These are phyloP conservation scores for Alternaria novae-zelandiae DNA, from an alignment of 2,329 filamentous ascomycete species.

Conservation along the genomic window DNA sequence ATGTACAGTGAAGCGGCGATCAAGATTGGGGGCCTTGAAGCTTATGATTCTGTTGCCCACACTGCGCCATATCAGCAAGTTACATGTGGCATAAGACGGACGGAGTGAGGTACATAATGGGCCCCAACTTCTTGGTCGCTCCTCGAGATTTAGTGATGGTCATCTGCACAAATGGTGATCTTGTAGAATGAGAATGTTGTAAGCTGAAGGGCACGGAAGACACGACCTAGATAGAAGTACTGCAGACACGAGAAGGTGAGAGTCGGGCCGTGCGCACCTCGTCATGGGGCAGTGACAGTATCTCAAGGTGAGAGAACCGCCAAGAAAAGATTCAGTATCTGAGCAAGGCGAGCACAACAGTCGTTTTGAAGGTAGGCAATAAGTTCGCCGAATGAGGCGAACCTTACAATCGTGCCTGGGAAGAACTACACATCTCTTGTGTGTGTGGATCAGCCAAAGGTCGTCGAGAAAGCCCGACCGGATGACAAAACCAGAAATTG, in stretches of 20 bases:
- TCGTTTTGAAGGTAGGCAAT: background rate
- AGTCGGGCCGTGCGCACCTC: background rate
- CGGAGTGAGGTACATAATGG: background rate
- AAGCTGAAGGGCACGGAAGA: background rate
- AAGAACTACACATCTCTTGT: background rate
- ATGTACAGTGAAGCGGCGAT: constrained; percentile 24
- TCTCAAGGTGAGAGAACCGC: background rate
- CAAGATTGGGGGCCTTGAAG: constrained; percentile 11
- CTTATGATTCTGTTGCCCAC: constrained; percentile 5
- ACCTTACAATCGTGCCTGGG: background rate
- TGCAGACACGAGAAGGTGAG: background rate
- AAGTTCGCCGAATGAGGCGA: background rate
- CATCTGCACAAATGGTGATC: background rate
- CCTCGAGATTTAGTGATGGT: background rate
- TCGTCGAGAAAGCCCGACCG: background rate
- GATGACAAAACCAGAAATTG: background rate
- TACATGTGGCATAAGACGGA: background rate
- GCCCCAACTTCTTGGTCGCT: background rate
- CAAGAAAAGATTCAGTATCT: background rate
- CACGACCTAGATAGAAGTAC: background rate
- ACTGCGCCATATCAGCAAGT: background rate
- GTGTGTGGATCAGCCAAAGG: background rate
- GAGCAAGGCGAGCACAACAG: background rate
- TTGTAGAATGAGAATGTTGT: background rate
- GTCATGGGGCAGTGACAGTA: background rate